Percentiles rank a stretch among this genome's conserved stretches.
Conservation (phyloP, 352 stramenopile species). For the Plasmopara halstedii region DNA sequence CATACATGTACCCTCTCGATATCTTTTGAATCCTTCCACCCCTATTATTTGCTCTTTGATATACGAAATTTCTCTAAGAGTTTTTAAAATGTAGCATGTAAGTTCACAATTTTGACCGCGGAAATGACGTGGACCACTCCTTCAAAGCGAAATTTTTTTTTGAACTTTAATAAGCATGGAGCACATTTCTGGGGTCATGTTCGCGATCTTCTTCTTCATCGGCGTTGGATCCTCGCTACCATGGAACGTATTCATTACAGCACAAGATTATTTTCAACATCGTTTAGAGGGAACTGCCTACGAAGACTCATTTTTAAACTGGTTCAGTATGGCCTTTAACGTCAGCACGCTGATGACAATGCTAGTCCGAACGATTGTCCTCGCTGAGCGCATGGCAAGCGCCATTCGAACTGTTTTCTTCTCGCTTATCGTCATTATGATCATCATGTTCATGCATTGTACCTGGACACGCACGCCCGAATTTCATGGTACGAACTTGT, state of each 20-base stretch:
- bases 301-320: conserved; percentile 78
- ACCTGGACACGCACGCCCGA: conserved; percentile 65
- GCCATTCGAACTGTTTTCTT: conserved; percentile 58
- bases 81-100: too few relatives aligned
- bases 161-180: neutral
- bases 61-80: too few relatives aligned
- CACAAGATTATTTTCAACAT: conserved; percentile 66
- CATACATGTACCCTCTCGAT: too few relatives aligned
- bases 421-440: conserved; percentile 56
- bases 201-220: conserved; percentile 70
- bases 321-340: conserved; percentile 83
- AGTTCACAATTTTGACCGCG: too few relatives aligned
- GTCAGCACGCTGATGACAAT: conserved; percentile 70
- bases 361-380: conserved; percentile 52
- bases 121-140: too few relatives aligned
- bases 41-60: too few relatives aligned
- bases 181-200: conserved; percentile 36
- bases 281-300: conserved; percentile 55
- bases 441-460: conserved; percentile 64
- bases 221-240: conserved; percentile 69
- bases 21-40: too few relatives aligned
- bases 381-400: conserved; percentile 53
- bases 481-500: conserved; percentile 36
- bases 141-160: too few relatives aligned
- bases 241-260: conserved; percentile 86